These are phyloP conservation scores for Candida endomychidarum DNA, from an alignment of 805 yeast genomes.

Conservation along the genomic window DNA sequence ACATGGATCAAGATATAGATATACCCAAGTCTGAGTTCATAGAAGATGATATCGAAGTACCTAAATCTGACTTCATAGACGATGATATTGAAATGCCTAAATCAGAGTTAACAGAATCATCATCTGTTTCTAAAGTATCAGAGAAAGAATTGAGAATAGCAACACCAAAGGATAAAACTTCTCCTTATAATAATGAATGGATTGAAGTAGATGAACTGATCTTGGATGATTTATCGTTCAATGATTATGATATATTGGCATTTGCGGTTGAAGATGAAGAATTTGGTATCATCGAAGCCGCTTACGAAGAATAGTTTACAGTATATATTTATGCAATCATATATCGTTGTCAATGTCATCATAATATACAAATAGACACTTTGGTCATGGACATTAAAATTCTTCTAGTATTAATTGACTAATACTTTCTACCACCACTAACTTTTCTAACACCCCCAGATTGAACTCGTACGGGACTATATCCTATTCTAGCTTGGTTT, in stretches of 20 bases:
- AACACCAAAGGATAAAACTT: conserved; percentile 37
- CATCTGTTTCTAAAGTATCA: too few species aligned
- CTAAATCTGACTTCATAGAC: conserved; percentile 36
- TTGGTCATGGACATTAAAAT: too few species aligned
- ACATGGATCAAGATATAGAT: conserved; percentile 29
- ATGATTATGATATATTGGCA: conserved; percentile 43
- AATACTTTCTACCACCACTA: conserved; percentile 21
- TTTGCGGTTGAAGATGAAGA: conserved; percentile 40
- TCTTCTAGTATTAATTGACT: neutral
- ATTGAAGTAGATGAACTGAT: conserved; percentile 28
- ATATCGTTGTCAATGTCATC: conserved; percentile 2
- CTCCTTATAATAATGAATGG: conserved; percentile 38
- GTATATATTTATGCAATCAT: conserved; percentile 4
- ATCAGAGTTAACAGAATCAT: neutral
- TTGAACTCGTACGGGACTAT: conserved; percentile 19
- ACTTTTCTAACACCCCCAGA: conserved; percentile 27
- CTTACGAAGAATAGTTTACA: conserved; percentile 28
- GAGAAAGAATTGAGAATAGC: conserved; percentile 37
- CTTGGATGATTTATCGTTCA: conserved; percentile 29
- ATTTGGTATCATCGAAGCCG: conserved; percentile 35
- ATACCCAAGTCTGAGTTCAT: conserved; percentile 38
- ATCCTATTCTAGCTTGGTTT: conserved; percentile 14
- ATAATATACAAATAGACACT: neutral
- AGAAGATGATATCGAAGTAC: conserved; percentile 33
- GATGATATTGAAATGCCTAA: conserved; percentile 22